Evolutionary conservation across 2,329 filamentous ascomycete species (phyloP), one percentile per base, ranked within the genome.

Genomic region (Byssothecium circinans): DNA sequence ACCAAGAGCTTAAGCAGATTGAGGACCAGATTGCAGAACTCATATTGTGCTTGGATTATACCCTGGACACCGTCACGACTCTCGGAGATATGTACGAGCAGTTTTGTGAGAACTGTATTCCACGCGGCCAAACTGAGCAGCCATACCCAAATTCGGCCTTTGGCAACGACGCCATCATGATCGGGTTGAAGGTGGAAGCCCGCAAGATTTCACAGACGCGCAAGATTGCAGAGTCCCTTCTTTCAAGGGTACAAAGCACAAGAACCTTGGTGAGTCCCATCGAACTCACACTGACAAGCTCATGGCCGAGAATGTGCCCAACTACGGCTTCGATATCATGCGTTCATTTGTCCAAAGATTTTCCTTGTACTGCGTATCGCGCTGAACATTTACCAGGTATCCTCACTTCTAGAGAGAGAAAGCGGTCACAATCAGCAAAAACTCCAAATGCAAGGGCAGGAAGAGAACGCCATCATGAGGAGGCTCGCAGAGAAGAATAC

Each of bases 401-500:
- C 58, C 1, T 58, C 57, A 4, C 23, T 63, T 1, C 32, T 60
- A 0, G 58, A 60, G 46, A 40, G 55, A 20, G 44, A 55, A 27
- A 60, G 41, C 12, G 55, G 53, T 8, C 40, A 51, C 20, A 60
- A 54, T 42, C 50, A 58, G 0, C 49, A 55, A 11, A 50, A 47
- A 19, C 49, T 62, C n/a, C 52, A 57, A 39, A 27, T 36, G 41
- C 49, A 62, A 45, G 51, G 45, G 2, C 52, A 50, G 15, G 54
- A 54, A 2, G 57, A 53, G 25, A 64, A 55, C n/a, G 25, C 40
- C 1, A 57, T 56, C 1, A 62, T 61, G 57, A 29, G 52, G n/a
- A 27, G 50, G 19, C 45, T 64, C 7, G 51, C 61, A 2, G 56
- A 62, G 40, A 64, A 62, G 45, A 58, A 51, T 15, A 54, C 38